Conservation (phyloP, 2,329 filamentous ascomycete species). For the Claviceps quebecensis region DNA sequence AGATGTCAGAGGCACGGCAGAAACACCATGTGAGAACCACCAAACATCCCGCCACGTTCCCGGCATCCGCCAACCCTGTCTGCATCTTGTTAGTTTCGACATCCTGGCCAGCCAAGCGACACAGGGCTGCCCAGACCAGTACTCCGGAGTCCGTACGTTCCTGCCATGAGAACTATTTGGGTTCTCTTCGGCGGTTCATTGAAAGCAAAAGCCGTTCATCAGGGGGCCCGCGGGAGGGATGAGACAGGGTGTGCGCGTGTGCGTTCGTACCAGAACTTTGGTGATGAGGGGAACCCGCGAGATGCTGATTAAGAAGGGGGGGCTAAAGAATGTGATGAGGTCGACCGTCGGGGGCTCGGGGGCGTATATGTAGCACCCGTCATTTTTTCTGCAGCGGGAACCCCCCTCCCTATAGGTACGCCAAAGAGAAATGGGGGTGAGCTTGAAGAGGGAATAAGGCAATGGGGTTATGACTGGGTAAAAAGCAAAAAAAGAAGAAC, state of each 20-base stretch:
- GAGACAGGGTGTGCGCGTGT: not conserved
- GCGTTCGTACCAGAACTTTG: not conserved
- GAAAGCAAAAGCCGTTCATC: not conserved
- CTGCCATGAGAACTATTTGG: not conserved
- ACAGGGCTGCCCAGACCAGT: constrained; percentile 4
- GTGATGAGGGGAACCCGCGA: not conserved
- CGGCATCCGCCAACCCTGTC: not conserved
- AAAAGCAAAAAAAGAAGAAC: not conserved
- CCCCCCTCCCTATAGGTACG: not conserved
- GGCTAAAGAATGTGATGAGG: not conserved
- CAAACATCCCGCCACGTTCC: not conserved
- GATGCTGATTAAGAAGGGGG: not conserved
- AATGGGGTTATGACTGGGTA: too few relatives aligned
- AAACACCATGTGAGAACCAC: not conserved
- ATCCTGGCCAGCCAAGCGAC: constrained; percentile 1
- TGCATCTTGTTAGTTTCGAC: constrained; percentile 1
- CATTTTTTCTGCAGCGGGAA: not conserved
- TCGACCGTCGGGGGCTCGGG: not conserved
- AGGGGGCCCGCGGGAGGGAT: not conserved
- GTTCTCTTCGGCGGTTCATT: not conserved
- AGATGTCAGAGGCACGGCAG: not conserved
- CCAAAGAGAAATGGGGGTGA: not conserved
- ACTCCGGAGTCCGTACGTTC: not conserved
- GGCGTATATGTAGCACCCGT: not conserved
- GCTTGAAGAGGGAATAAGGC: not conserved